A percentile compares a stretch with the other conserved stretches of the same genome.
phyloP scores from a whole-genome alignment of 2,329 filamentous ascomycete species.

The Drechslerella coelobrocha region DNA sequence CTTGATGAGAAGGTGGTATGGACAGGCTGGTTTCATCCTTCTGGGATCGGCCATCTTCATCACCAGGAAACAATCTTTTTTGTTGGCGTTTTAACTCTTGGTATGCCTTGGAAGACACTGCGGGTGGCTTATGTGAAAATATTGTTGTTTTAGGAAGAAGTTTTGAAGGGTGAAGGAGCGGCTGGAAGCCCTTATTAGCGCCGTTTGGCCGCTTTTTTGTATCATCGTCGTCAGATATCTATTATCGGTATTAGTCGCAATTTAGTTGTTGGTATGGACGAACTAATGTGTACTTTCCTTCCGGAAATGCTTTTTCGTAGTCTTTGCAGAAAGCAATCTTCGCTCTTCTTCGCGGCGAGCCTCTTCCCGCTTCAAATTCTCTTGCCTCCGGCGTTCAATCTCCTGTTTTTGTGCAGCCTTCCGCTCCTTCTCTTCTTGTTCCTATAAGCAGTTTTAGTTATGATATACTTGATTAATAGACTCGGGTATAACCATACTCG shows the following conservation, averaged over 20 bases:
- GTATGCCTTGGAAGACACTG: slow-evolving; percentile 21
- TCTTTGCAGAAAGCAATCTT: slow-evolving; percentile 62
- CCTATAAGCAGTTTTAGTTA: slow-evolving; percentile 58
- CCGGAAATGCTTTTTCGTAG: slow-evolving; percentile 19
- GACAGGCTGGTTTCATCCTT: slow-evolving; percentile 11
- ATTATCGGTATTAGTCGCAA: slow-evolving; percentile 59
- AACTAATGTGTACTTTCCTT: slow-evolving; percentile 20
- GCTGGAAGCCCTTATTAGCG: slow-evolving; percentile 17
- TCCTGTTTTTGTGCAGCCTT: slow-evolving; percentile 83
- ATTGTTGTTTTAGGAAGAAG: slow-evolving; percentile 18
- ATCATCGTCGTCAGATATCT: slow-evolving; percentile 63
- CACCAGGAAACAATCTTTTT: slow-evolving; percentile 52
- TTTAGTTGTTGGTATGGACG: neutral
- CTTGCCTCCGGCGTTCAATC: slow-evolving; percentile 74
- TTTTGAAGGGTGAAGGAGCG: slow-evolving; percentile 35
- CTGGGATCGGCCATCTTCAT: slow-evolving; percentile 42
- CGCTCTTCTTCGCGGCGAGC: slow-evolving; percentile 65
- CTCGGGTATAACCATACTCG: slow-evolving; percentile 60
- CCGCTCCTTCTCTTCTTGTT: slow-evolving; percentile 78
- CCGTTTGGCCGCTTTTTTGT: slow-evolving; percentile 70
- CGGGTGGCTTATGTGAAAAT: slow-evolving; percentile 18
- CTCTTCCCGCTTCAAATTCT: slow-evolving; percentile 70
- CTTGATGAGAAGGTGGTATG: slow-evolving; percentile 70
- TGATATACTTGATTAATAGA: neutral
- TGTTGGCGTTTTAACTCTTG: slow-evolving; percentile 42